A percentile compares a stretch with the other conserved stretches of the same genome.
phyloP scores from a whole-genome alignment of 2,329 filamentous ascomycete genomes.

The Podosphaera xanthii region DNA sequence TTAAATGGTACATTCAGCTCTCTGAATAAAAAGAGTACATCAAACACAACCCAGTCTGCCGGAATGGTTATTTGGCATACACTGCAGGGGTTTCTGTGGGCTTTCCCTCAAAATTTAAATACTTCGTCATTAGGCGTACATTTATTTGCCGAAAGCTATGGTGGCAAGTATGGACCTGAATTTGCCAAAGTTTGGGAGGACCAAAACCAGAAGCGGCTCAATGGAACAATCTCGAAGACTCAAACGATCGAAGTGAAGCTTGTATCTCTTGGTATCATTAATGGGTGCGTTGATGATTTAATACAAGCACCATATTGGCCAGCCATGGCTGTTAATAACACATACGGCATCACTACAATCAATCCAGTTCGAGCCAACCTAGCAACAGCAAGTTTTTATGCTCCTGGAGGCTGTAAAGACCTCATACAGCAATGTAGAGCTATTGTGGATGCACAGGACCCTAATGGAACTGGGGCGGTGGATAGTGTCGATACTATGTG shows the following conservation, averaged over 20 bases:
- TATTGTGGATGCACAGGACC: slow-evolving; percentile 20
- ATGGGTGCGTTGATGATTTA: slow-evolving; percentile 44
- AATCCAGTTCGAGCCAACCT: slow-evolving; percentile 26
- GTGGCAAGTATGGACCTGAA: slow-evolving; percentile 44
- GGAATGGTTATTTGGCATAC: slow-evolving; percentile 36
- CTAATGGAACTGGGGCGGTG: slow-evolving; percentile 20
- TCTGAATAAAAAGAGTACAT: slow-evolving; percentile 20
- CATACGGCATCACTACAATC: slow-evolving; percentile 38
- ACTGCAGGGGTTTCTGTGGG: slow-evolving; percentile 32
- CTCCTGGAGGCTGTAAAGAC: slow-evolving; percentile 28
- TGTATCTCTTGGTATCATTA: slow-evolving; percentile 42
- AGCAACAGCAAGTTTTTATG: slow-evolving; percentile 23
- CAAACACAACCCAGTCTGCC: slow-evolving; percentile 27
- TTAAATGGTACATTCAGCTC: slow-evolving; percentile 45
- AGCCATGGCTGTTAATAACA: slow-evolving; percentile 36
- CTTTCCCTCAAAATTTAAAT: slow-evolving; percentile 34
- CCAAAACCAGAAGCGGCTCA: slow-evolving; percentile 35
- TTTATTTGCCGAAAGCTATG: slow-evolving; percentile 47
- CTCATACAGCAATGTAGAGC: slow-evolving; percentile 28
- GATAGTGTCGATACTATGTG: slow-evolving; percentile 17
- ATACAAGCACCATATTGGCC: slow-evolving; percentile 35
- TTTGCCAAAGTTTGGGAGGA: slow-evolving; percentile 35
- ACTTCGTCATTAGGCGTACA: slow-evolving; percentile 32
- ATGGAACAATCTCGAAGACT: slow-evolving; percentile 24
- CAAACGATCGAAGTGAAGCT: slow-evolving; percentile 36